These are phyloP conservation scores for Metschnikowia koreensis DNA, from an alignment of 805 yeast genomes.

Conservation along the genomic window DNA sequence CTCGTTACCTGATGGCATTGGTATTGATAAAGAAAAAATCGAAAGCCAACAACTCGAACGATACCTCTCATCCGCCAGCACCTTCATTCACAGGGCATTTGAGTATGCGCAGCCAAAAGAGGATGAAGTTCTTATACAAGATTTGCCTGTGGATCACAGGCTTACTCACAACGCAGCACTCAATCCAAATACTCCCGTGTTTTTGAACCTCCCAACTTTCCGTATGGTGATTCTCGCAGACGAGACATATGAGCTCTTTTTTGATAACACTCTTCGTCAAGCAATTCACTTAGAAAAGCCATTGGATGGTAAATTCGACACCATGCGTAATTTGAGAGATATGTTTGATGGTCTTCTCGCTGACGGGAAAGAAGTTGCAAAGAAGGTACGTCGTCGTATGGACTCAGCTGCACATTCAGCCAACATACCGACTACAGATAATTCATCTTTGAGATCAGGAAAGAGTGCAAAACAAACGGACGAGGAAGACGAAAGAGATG, in stretches of 20 bases:
- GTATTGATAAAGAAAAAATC: slow-evolving; percentile 61
- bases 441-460: slow-evolving; percentile 17
- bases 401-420: slow-evolving; percentile 57
- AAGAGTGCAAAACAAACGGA: slow-evolving; percentile 12
- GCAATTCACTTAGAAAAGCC: slow-evolving; percentile 66
- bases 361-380: slow-evolving; percentile 90
- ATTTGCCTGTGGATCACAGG: slow-evolving; percentile 34
- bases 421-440: slow-evolving; percentile 16
- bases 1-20: slow-evolving; percentile 55
- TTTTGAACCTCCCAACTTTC: slow-evolving; percentile 79
- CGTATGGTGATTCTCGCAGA: slow-evolving; percentile 94
- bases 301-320: slow-evolving; percentile 44
- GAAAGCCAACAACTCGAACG: slow-evolving; percentile 69
- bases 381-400: slow-evolving; percentile 82
- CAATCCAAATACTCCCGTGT: slow-evolving; percentile 75
- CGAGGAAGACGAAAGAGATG: slow-evolving; percentile 47
- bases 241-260: slow-evolving; percentile 86
- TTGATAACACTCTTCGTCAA: slow-evolving; percentile 63
- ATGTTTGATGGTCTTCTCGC: slow-evolving; percentile 89
- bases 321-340: slow-evolving; percentile 66
- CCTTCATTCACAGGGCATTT: slow-evolving; percentile 81
- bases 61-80: slow-evolving; percentile 82
- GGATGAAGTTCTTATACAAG: slow-evolving; percentile 35
- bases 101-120: slow-evolving; percentile 81
- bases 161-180: slow-evolving; percentile 74